phyloP scores from a whole-genome alignment of 2,329 filamentous ascomycete genomes.

The Diaporthe sp. region DNA sequence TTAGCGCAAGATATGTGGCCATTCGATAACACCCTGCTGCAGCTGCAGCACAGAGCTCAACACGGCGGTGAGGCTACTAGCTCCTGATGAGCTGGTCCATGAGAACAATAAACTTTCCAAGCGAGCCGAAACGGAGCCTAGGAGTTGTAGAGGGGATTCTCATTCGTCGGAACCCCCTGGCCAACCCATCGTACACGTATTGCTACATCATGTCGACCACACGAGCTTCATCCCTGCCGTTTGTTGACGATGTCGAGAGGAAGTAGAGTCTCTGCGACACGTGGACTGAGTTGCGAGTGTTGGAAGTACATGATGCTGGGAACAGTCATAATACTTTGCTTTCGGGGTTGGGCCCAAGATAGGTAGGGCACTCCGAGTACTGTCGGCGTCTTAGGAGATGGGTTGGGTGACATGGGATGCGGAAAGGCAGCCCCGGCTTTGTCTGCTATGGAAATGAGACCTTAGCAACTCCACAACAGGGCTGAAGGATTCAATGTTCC shows the following conservation, averaged over 20 bases:
- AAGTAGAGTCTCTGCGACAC: background rate
- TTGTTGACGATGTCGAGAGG: background rate
- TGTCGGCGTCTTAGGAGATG: background rate
- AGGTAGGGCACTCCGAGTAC: background rate
- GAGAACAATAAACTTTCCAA: conserved; percentile 25
- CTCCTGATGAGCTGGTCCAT: conserved; percentile 14
- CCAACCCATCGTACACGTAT: background rate
- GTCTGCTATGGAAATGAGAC: background rate
- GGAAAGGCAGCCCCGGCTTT: background rate
- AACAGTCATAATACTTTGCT: background rate
- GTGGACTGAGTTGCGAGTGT: background rate
- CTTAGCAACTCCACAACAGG: conserved; percentile 21
- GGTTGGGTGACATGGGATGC: background rate
- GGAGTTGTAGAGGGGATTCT: background rate
- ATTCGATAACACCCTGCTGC: background rate
- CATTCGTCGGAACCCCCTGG: background rate
- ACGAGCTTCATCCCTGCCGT: conserved; percentile 3
- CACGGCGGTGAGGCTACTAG: conserved; percentile 25
- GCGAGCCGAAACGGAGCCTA: background rate
- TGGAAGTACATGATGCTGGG: background rate
- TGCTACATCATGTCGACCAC: background rate
- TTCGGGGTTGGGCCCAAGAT: background rate
- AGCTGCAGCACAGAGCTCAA: background rate
- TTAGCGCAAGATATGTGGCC: conserved; percentile 21
- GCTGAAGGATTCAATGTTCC: conserved; percentile 7